A percentile compares a stretch with the other conserved stretches of the same genome.
Conservation (phyloP, 176 grass and related monocot genomes). For the Raddia distichophylla region DNA sequence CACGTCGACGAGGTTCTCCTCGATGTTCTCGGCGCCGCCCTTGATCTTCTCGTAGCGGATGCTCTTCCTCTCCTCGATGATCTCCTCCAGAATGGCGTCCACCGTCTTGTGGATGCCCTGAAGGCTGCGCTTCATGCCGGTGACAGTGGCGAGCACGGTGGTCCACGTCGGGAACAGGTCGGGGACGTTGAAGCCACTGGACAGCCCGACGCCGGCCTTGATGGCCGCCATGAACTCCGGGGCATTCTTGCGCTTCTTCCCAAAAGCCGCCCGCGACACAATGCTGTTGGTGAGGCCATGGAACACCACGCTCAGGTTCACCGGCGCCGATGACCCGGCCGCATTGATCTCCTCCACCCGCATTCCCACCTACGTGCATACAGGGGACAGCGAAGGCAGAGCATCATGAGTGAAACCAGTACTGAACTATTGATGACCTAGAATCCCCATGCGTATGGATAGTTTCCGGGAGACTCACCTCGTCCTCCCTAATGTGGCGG, state of each 20-base stretch:
- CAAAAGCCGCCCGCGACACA: conserved; percentile 44
- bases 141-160: conserved; percentile 27
- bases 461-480: conserved; percentile 8
- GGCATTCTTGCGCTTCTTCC: conserved; percentile 44
- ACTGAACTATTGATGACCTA: too few relatives aligned
- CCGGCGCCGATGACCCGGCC: conserved; percentile 24
- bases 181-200: conserved; percentile 44
- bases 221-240: conserved; percentile 34
- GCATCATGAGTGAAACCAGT: not conserved
- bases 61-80: conserved; percentile 39
- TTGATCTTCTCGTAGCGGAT: conserved; percentile 27
- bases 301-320: conserved; percentile 49
- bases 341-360: conserved; percentile 32
- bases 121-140: conserved; percentile 47
- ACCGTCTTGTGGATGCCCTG: conserved; percentile 40
- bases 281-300: conserved; percentile 42
- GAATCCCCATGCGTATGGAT: too few relatives aligned
- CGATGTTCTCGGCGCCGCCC: conserved; percentile 24
- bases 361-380: conserved; percentile 24
- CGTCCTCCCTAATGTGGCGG: conserved; percentile 50
- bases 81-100: conserved; percentile 46
- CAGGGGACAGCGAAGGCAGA: not conserved
- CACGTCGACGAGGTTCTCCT: conserved; percentile 59
- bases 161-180: conserved; percentile 53
- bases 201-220: conserved; percentile 47